A percentile compares a stretch with the other conserved stretches of the same genome.
Conservation (phyloP, 1,284 basidiomycete genomes). For the Cryptococcus sp. region DNA sequence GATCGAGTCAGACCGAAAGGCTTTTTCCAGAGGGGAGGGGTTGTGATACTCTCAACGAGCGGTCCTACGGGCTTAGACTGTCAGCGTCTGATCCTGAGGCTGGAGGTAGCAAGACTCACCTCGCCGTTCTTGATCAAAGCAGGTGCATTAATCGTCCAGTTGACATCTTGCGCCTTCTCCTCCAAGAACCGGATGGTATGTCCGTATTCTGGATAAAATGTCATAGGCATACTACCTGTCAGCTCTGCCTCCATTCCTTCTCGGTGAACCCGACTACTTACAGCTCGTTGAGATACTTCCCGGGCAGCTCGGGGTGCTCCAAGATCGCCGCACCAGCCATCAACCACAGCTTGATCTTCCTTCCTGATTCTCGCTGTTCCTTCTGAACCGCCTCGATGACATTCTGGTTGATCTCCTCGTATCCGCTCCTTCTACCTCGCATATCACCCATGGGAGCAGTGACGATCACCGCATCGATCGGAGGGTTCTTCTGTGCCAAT, state of each 20-base stretch:
- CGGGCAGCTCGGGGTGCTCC: slow-evolving; percentile 6
- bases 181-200: slow-evolving; percentile 1
- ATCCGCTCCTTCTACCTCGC: slow-evolving; percentile 2
- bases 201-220: slow-evolving; percentile 9
- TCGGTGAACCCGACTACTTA: neutral
- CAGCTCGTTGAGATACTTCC: slow-evolving; percentile 5
- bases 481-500: neutral
- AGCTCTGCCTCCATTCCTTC: neutral
- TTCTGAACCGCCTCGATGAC: slow-evolving; percentile 6
- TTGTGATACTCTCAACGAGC: slow-evolving; percentile 2
- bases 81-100: neutral
- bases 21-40: slow-evolving; percentile 2
- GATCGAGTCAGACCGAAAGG: slow-evolving; percentile 2
- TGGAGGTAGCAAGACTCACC: slow-evolving; percentile 1
- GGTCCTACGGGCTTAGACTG: neutral
- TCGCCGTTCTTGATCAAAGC: slow-evolving; percentile 7
- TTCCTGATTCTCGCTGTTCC: slow-evolving; percentile 1
- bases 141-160: slow-evolving; percentile 9
- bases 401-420: slow-evolving; percentile 5
- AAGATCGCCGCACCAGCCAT: slow-evolving; percentile 8
- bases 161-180: slow-evolving; percentile 1
- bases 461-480: slow-evolving; percentile 5
- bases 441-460: slow-evolving; percentile 9
- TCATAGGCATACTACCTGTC: slow-evolving; percentile 7
- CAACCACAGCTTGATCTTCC: slow-evolving; percentile 9